Conservation (phyloP, 805 yeast species). For the Starmerella tilneyi region DNA sequence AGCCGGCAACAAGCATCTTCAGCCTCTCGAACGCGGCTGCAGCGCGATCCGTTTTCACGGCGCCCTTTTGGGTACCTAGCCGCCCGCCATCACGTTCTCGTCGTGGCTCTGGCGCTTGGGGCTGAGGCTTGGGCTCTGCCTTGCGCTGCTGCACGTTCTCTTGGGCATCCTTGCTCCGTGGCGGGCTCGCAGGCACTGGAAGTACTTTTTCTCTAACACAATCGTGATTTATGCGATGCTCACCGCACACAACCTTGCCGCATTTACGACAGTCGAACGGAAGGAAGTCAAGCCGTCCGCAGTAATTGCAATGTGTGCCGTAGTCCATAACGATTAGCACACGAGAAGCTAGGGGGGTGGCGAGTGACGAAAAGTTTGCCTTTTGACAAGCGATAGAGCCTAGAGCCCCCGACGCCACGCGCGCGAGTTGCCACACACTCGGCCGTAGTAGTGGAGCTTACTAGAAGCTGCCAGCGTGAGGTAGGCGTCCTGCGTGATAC, state of each 20-base stretch:
- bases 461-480: neutral
- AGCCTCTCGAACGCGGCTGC: conserved; percentile 18
- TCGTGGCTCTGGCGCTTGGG: neutral
- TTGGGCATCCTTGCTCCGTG: neutral
- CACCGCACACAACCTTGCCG: conserved; percentile 31
- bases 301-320: conserved; percentile 35
- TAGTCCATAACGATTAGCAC: conserved; percentile 26
- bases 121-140: neutral
- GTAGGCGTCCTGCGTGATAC: neutral
- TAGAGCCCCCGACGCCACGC: neutral
- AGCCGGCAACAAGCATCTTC: conserved; percentile 10
- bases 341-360: neutral
- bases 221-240: conserved; percentile 33
- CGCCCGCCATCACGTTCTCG: neutral
- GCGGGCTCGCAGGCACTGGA: conserved; percentile 1
- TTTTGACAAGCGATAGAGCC: neutral
- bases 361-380: neutral
- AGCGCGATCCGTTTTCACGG: conserved; percentile 15
- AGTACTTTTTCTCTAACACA: conserved; percentile 24
- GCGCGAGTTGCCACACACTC: neutral
- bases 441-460: neutral
- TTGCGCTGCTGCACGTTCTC: neutral
- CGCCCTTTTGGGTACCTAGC: conserved; percentile 1
- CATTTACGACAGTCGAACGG: conserved; percentile 36
- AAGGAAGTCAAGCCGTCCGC: conserved; percentile 36